A percentile compares a stretch with the other conserved stretches of the same genome.
Evolutionary conservation across 192 early-diverging fungal genomes (phyloP).

Genomic region (Coemansia sp.): DNA sequence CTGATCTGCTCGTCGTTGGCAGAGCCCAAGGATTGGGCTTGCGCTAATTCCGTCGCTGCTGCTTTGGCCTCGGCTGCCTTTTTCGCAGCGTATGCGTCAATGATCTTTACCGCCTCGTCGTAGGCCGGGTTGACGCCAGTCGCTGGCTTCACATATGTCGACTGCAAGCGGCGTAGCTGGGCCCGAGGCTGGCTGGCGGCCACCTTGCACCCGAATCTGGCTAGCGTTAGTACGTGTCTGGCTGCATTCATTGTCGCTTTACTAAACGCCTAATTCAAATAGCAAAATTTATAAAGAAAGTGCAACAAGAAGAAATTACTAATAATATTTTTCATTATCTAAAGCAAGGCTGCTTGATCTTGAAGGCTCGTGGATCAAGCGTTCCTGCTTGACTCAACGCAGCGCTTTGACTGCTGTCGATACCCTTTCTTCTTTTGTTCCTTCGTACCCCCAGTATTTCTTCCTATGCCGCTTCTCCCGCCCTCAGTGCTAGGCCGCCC

Average conservation of each 20-base stretch:
- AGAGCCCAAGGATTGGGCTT: constrained; percentile 19
- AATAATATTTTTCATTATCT: no score
- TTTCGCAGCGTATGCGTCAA: constrained; percentile 61
- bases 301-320: not conserved
- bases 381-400: not conserved
- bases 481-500: constrained; percentile 14
- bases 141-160: constrained; percentile 57
- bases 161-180: constrained; percentile 24
- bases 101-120: constrained; percentile 75
- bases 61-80: constrained; percentile 33
- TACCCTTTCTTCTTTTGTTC: not conserved
- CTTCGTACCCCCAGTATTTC: not conserved
- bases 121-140: constrained; percentile 68
- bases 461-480: constrained; percentile 7
- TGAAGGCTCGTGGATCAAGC: no score
- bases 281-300: not conserved
- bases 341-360: no score
- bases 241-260: constrained; percentile 33
- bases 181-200: not conserved
- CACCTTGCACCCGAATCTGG: constrained; percentile 15
- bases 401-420: not conserved
- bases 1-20: constrained; percentile 44
- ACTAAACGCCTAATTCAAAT: not conserved
- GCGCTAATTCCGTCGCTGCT: constrained; percentile 25
- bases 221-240: constrained; percentile 18